Base-by-base conservation (phyloP, 441 rosid genomes). In the Hypseocharis bilobata region DNA sequence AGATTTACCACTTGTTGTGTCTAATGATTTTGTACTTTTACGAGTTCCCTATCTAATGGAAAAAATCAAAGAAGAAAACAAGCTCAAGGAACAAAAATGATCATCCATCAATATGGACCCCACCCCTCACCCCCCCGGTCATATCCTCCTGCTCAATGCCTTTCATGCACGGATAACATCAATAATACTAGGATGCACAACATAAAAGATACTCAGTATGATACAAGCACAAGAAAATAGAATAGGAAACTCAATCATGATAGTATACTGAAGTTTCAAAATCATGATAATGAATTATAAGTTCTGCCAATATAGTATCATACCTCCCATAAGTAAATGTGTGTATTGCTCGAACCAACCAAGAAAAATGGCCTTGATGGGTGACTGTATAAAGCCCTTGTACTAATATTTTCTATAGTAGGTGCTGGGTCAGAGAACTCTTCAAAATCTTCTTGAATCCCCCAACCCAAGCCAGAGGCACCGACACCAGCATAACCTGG, bases 271-370 rank as follows among this genome's bases (percentile, higher is more conserved):
- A n/a, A n/a, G n/a, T n/a, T n/a, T n/a, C n/a, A n/a, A 54, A 52
- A 25, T 25, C 26, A 54, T 30, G 30, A 17, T 54, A 54, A 25
- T 11, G 17, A 25, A 25, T 26, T 11, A 25, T 14, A 54, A 25
- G 16, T 25, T 66, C 65, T 62, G 40, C 29, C 32, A 72, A 29
- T 62, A 74, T 69, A 69, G 70, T 60, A 62, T 17, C 82, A 70
- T 85, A 92, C 98, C 98, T 92, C 89, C 98, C 96, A 92, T 59
- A 92, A 74, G 83, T 92, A 90, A 72, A 88, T 79, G 73, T 85
- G 96, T 47, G 96, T 88, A 73, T 88, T 90, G 83, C 88, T 88
- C 72, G 96, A 92, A 75, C 96, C 96, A 78, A 84, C 98, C 80
- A 92, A 78, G 77, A 92, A 92, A 74, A 88, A 85, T 49, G 98